Evolutionary conservation across 768 basidiomycete genomes (phyloP), one percentile per base, ranked within the genome.

Genomic region (Suillus hirtellus): DNA sequence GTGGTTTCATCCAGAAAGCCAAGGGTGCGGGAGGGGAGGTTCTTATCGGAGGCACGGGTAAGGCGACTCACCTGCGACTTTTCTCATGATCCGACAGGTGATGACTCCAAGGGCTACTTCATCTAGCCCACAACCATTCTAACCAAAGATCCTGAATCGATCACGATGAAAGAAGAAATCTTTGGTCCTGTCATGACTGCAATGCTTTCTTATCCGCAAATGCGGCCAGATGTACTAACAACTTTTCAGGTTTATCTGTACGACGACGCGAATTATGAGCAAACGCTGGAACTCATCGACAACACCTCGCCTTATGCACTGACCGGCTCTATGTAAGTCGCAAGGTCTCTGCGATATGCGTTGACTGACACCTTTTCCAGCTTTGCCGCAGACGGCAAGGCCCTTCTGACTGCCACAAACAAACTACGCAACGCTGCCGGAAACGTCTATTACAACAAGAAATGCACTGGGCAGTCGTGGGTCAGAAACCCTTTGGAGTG

Each of bases 401-500:
- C 89, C 6, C 84, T 98, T 61, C 77, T 95, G 66, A 79, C 80
- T 42, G 93, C 95, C 2, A 89, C 93, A 49, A 90, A 90, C 78
- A 84, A 83, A 60, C 84, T 99, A 50, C 89, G 95, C 62, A 90
- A 96, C 78, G 83, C 95, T 1, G 93, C 97, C 3, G 97, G 97
- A 3, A 99, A 98, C 75, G 88, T 96, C 63, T 99, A 99, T 81
- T 94, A 95, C 79, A 98, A 98, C 76, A 96, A 98, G 69, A 96
- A 96, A 76, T 99, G 94, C 77, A 99, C 96, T 2, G 95, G 95
- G 95, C 95, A 21, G 92, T 93, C 56, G 94, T 99, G 43, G 96
- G 95, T 10, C 96, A 98, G 75, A 96, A 99, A 77, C 96, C 97
- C 14, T 99, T 99, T 73, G 97, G 97, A 93, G 91, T 72, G 96